A percentile compares a stretch with the other conserved stretches of the same genome.
Evolutionary conservation across 768 basidiomycete genomes (phyloP).

Genomic region (Baorangia bicolor): DNA sequence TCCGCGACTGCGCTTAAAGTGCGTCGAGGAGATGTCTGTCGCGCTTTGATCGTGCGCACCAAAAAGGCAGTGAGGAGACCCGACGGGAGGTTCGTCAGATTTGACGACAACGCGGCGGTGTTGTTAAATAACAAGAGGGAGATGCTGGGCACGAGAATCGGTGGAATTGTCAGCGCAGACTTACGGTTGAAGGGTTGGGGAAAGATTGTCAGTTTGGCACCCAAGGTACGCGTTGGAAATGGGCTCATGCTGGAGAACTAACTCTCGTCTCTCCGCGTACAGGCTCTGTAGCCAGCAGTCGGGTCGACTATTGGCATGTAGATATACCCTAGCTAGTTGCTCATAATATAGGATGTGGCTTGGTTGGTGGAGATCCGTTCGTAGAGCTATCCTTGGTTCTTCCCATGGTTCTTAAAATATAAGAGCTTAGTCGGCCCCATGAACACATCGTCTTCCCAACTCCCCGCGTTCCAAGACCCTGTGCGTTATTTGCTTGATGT

Average conservation of each 20-base stretch:
- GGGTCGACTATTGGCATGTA: neutral
- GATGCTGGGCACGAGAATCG: conserved; percentile 93
- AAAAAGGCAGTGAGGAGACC: conserved; percentile 80
- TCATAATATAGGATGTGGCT: neutral
- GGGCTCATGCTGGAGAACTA: neutral
- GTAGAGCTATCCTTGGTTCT: neutral
- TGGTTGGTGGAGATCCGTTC: neutral
- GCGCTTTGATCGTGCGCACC: conserved; percentile 95
- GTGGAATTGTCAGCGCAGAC: conserved; percentile 90
- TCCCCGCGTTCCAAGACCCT: neutral
- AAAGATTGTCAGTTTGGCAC: conserved; percentile 89
- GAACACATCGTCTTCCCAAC: neutral
- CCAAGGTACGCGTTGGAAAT: conserved; percentile 55
- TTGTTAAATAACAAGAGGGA: conserved; percentile 93
- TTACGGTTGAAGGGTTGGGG: conserved; percentile 91
- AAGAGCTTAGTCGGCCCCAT: neutral
- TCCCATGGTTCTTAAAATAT: neutral
- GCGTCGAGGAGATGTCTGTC: conserved; percentile 89
- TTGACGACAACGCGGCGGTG: conserved; percentile 97
- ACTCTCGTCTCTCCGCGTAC: neutral
- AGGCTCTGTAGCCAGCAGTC: conserved; percentile 18
- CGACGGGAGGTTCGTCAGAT: conserved; percentile 84
- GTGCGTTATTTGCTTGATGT: conserved; percentile 3
- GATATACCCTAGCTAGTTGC: conserved; percentile 13
- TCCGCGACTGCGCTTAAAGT: conserved; percentile 86